Evolutionary conservation across 176 grass and related monocot genomes (phyloP).

Genomic region (Avena eriantha): DNA sequence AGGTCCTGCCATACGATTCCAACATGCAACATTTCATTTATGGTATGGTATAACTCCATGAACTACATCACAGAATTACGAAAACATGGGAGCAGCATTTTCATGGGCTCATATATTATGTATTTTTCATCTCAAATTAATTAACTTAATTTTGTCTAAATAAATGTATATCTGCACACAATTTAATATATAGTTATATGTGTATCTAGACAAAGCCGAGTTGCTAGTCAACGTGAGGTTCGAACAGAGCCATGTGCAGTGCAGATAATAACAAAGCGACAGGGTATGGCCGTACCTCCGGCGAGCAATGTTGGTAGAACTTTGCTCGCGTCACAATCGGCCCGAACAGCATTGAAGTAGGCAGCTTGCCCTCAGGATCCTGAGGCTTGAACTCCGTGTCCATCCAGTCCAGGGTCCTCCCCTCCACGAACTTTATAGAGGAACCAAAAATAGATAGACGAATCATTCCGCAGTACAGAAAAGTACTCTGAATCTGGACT

Average conservation of each 20-base stretch:
- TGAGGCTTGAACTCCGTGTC: slow-evolving; percentile 65
- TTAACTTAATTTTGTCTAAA: too few species aligned
- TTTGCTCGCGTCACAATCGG: slow-evolving; percentile 38
- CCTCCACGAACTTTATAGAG: slow-evolving; percentile 46
- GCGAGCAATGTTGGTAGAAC: slow-evolving; percentile 55
- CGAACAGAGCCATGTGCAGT: neutral
- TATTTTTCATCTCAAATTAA: too few species aligned
- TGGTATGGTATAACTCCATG: neutral
- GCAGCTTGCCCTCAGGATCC: slow-evolving; percentile 47
- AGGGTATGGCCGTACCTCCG: slow-evolving; percentile 51
- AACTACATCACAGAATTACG: neutral
- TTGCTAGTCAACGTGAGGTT: neutral
- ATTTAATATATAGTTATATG: too few species aligned
- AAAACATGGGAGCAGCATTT: neutral
- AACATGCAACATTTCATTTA: neutral
- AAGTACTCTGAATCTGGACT: neutral
- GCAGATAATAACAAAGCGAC: neutral
- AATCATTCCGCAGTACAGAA: neutral
- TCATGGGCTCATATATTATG: neutral
- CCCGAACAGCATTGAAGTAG: slow-evolving; percentile 53
- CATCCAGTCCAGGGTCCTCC: slow-evolving; percentile 53
- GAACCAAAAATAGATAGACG: neutral
- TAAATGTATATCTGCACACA: too few species aligned
- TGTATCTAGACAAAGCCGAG: too few species aligned
- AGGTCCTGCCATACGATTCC: slow-evolving; percentile 54